Evolutionary conservation across 148 eudicot genomes (phyloP).

Genomic region (Spergularia marina): DNA sequence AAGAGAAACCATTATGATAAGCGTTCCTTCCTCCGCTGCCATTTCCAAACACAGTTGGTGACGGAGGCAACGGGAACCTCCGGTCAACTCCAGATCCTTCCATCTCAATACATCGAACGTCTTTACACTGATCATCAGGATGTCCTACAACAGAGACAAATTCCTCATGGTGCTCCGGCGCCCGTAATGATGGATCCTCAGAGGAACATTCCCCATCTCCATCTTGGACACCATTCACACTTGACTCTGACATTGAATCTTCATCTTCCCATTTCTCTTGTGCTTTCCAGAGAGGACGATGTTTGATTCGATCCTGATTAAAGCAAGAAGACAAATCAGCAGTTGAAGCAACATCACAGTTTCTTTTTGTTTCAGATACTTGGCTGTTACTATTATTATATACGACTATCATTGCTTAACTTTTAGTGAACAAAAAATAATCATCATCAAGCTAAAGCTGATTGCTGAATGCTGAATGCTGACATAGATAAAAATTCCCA

Average conservation of each 20-base stretch:
- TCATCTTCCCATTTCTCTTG: constrained; percentile 49
- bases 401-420: background rate
- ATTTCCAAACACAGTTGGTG: constrained; percentile 22
- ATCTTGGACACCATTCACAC: constrained; percentile 36
- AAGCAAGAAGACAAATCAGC: constrained; percentile 9
- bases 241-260: constrained; percentile 42
- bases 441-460: background rate
- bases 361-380: background rate
- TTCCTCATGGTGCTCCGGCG: constrained; percentile 23
- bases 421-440: background rate
- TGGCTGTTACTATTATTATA: background rate
- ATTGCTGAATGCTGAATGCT: too few species aligned
- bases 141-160: constrained; percentile 31
- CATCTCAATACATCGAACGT: constrained; percentile 72
- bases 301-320: constrained; percentile 36
- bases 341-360: constrained; percentile 1
- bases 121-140: constrained; percentile 64
- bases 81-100: constrained; percentile 42
- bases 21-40: constrained; percentile 29
- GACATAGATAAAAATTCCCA: background rate
- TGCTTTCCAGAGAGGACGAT: constrained; percentile 42
- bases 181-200: constrained; percentile 25
- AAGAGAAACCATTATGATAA: constrained; percentile 39
- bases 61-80: constrained; percentile 28
- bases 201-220: constrained; percentile 24